A percentile compares a stretch with the other conserved stretches of the same genome.
These are phyloP conservation scores for Physcia stellaris DNA, from an alignment of 495 filamentous ascomycete genomes.

Conservation along the genomic window DNA sequence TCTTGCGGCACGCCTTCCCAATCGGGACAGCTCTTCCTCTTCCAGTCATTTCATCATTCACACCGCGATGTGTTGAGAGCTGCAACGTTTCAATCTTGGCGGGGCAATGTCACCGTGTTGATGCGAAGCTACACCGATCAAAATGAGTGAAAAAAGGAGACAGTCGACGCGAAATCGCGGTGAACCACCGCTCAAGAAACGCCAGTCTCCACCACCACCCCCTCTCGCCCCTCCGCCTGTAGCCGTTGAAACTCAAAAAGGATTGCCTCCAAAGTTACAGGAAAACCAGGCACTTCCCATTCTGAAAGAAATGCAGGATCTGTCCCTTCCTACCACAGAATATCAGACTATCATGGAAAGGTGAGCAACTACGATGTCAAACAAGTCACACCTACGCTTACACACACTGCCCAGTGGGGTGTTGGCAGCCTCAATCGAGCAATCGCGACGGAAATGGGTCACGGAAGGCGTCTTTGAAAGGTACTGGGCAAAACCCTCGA, in stretches of 20 bases:
- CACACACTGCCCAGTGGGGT: conserved; percentile 54
- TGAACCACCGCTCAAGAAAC: conserved; percentile 15
- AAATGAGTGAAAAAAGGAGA: conserved; percentile 11
- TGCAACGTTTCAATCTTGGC: too few relatives aligned
- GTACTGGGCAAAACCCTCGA: conserved; percentile 85
- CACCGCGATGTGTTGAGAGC: too few relatives aligned
- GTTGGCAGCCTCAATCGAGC: conserved; percentile 62
- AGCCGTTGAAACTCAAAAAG: conserved; percentile 17
- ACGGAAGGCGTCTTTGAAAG: conserved; percentile 79
- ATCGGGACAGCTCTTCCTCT: too few relatives aligned
- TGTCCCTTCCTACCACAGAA: conserved; percentile 47
- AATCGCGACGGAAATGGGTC: conserved; percentile 82
- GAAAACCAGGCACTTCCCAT: conserved; percentile 64
- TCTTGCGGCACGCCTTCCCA: too few relatives aligned
- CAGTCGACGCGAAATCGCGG: conserved; percentile 15
- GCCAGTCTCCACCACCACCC: conserved; percentile 14
- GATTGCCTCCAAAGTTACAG: conserved; percentile 47
- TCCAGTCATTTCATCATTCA: too few relatives aligned
- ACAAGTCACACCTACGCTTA: too few relatives aligned
- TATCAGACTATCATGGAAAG: conserved; percentile 80
- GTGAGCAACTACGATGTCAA: too few relatives aligned
- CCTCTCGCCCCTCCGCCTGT: too few relatives aligned
- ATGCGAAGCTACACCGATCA: too few relatives aligned
- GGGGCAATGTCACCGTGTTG: too few relatives aligned
- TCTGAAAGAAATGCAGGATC: conserved; percentile 51